phyloP scores from a whole-genome alignment of 179 eudicot genomes.

The Vitellaria paradoxa region DNA sequence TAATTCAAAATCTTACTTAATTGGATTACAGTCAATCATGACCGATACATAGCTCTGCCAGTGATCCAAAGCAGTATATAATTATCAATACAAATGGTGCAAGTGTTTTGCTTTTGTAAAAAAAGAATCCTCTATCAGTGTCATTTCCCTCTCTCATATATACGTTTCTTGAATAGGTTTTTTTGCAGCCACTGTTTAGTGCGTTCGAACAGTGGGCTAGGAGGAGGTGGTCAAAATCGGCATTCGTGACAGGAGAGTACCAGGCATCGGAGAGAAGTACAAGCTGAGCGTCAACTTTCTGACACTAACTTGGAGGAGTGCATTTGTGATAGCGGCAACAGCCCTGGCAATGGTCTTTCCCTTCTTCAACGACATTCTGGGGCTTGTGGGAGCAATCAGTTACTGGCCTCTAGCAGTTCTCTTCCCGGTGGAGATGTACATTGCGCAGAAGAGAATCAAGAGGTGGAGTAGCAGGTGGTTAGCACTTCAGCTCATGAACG shows the following conservation, averaged over 20 bases:
- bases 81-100: no score
- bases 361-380: conserved; percentile 17
- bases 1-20: no score
- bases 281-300: conserved; percentile 29
- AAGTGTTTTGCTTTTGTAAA: no score
- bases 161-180: conserved; percentile 23
- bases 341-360: conserved; percentile 42
- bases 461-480: conserved; percentile 13
- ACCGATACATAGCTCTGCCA: no score
- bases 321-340: conserved; percentile 32
- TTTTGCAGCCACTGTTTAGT: conserved; percentile 40
- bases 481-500: conserved; percentile 10
- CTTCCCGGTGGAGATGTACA: conserved; percentile 21
- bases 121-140: no score
- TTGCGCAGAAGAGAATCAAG: conserved; percentile 12
- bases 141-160: neutral
- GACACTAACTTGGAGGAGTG: conserved; percentile 36
- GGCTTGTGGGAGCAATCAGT: conserved; percentile 14
- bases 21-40: no score
- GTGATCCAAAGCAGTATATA: no score
- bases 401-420: conserved; percentile 19
- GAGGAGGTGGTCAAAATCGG: conserved; percentile 32
- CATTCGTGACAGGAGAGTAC: conserved; percentile 32
- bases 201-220: conserved; percentile 33
- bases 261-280: conserved; percentile 23